phyloP scores from a whole-genome alignment of 2,329 filamentous ascomycete species.

The Dactylellina leptospora region DNA sequence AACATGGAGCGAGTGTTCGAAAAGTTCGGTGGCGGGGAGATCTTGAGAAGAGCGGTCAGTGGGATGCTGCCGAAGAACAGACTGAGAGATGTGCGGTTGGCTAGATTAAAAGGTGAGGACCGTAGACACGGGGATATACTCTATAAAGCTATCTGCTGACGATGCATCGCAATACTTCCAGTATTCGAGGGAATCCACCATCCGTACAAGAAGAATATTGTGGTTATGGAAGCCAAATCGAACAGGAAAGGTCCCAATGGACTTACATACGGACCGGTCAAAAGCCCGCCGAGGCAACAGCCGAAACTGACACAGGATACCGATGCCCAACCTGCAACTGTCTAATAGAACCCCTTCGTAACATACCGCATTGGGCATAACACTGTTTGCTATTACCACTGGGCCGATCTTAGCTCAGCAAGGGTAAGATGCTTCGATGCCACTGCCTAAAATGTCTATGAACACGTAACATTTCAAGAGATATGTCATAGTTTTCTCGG shows the following conservation, averaged over 20 bases:
- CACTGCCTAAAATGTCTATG: too few relatives aligned
- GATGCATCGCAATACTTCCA: constrained; percentile 56
- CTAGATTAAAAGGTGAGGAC: constrained; percentile 75
- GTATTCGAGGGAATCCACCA: constrained; percentile 92
- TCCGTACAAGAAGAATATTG: constrained; percentile 88
- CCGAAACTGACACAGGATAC: background rate
- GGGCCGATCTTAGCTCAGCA: too few relatives aligned
- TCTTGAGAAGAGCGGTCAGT: constrained; percentile 87
- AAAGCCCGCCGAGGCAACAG: background rate
- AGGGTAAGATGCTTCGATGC: too few relatives aligned
- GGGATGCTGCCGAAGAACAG: constrained; percentile 99
- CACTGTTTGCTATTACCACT: too few relatives aligned
- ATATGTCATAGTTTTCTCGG: too few relatives aligned
- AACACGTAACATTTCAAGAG: too few relatives aligned
- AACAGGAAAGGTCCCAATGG: constrained; percentile 31
- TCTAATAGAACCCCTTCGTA: background rate
- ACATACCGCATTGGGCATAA: too few relatives aligned
- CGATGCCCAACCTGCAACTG: background rate
- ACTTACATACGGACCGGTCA: constrained; percentile 20
- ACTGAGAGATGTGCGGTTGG: constrained; percentile 84
- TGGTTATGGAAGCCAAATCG: constrained; percentile 63
- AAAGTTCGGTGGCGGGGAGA: constrained; percentile 92
- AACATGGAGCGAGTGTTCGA: constrained; percentile 95
- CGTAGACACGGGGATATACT: too few relatives aligned
- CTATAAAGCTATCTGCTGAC: constrained; percentile 4